Conservation (phyloP, 768 basidiomycete genomes). For the Naematelia encephala region DNA sequence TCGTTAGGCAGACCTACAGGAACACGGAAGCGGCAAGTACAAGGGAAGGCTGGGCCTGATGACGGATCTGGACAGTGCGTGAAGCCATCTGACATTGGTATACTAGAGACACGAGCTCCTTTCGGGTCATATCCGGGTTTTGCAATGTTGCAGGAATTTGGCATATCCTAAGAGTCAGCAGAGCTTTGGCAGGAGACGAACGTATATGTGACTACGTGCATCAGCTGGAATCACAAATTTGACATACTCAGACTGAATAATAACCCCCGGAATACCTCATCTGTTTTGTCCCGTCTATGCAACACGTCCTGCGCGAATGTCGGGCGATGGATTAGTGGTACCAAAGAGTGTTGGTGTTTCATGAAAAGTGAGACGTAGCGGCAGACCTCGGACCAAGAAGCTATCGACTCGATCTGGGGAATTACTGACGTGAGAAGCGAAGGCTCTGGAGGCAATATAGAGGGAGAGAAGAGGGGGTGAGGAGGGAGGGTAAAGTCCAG, state of each 20-base stretch:
- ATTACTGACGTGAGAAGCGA: conserved; percentile 1
- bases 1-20: conserved; percentile 15
- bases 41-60: conserved; percentile 17
- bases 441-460: neutral
- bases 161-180: conserved; percentile 20
- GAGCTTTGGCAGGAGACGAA: neutral
- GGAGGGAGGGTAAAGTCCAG: neutral
- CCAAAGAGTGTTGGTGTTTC: conserved; percentile 30
- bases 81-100: conserved; percentile 19
- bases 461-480: neutral
- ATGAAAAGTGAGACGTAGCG: conserved; percentile 37
- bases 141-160: conserved; percentile 22
- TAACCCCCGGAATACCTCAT: conserved; percentile 28
- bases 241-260: conserved; percentile 23
- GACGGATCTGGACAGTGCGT: conserved; percentile 19
- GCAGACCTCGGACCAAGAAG: conserved; percentile 23
- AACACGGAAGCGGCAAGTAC: conserved; percentile 16
- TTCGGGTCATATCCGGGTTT: conserved; percentile 11
- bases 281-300: conserved; percentile 27
- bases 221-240: conserved; percentile 1
- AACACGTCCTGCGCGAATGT: conserved; percentile 32
- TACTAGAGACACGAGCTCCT: conserved; percentile 14
- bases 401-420: conserved; percentile 15
- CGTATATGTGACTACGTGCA: conserved; percentile 21
- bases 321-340: conserved; percentile 39